These are phyloP conservation scores for Cardamine occulta DNA, from an alignment of 345 rosid species.

Conservation along the genomic window DNA sequence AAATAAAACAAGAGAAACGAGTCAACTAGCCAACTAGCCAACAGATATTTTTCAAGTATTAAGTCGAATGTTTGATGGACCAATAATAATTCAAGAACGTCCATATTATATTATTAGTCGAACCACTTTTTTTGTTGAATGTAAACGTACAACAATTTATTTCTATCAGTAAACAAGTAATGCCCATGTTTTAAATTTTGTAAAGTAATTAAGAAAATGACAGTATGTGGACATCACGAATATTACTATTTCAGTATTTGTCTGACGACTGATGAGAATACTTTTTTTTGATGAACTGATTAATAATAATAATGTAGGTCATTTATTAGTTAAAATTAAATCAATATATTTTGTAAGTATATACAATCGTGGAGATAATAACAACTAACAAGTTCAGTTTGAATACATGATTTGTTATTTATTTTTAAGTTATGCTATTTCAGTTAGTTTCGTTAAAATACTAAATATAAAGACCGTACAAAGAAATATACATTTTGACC, in stretches of 20 bases:
- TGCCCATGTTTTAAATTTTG: neutral
- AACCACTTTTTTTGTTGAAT: slow-evolving; percentile 34
- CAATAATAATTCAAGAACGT: slow-evolving; percentile 16
- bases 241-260: neutral
- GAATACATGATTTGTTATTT: neutral
- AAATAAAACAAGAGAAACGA: neutral
- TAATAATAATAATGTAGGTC: neutral
- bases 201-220: neutral
- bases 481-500: too few species aligned
- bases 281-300: neutral
- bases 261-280: neutral
- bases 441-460: neutral
- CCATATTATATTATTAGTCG: slow-evolving; percentile 8
- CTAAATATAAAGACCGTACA: neutral
- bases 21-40: slow-evolving; percentile 37
- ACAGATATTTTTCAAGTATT: slow-evolving; percentile 29
- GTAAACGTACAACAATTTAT: neutral
- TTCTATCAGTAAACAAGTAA: neutral
- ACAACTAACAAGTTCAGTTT: neutral
- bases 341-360: neutral
- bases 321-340: neutral
- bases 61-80: slow-evolving; percentile 36
- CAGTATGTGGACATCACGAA: neutral
- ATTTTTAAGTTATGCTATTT: neutral
- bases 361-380: neutral